Conservation (phyloP, 1,284 basidiomycete genomes). For the Mycosarcoma mackinlayi region DNA sequence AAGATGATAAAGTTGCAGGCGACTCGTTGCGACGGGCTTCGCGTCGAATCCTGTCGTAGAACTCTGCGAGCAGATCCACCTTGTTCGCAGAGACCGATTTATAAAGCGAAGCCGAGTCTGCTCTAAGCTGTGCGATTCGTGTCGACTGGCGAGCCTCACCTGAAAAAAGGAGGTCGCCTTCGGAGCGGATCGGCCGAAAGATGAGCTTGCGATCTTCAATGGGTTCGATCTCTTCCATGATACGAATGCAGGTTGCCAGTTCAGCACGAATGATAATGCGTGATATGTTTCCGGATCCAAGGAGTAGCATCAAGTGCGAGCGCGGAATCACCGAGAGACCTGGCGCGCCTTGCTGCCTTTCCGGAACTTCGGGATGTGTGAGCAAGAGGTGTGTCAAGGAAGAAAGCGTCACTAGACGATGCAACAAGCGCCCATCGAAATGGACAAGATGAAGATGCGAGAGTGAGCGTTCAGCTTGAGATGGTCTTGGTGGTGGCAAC, state of each 20-base stretch:
- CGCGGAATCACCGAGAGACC: conserved; percentile 38
- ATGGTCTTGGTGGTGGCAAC: background rate
- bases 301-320: conserved; percentile 37
- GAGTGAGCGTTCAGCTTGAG: conserved; percentile 18
- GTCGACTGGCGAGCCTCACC: background rate
- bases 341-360: conserved; percentile 16
- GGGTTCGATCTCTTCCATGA: conserved; percentile 40
- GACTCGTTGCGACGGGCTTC: background rate
- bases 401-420: conserved; percentile 33
- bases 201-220: conserved; percentile 43
- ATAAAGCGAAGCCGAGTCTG: conserved; percentile 6
- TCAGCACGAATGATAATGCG: conserved; percentile 34
- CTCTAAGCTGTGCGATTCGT: background rate
- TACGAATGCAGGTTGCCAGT: conserved; percentile 26
- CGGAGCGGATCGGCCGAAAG: conserved; percentile 28
- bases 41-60: conserved; percentile 11
- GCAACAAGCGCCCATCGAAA: conserved; percentile 42
- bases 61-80: conserved; percentile 34
- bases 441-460: conserved; percentile 43
- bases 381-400: conserved; percentile 48
- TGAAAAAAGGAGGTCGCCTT: conserved; percentile 7
- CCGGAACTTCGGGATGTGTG: conserved; percentile 25
- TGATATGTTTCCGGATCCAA: conserved; percentile 31
- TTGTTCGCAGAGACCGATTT: conserved; percentile 5
- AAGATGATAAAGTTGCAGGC: conserved; percentile 1